Evolutionary conservation across 2,329 filamentous ascomycete genomes (phyloP), one percentile per base, ranked within the genome.

Genomic region (Curvularia eragrostidis): DNA sequence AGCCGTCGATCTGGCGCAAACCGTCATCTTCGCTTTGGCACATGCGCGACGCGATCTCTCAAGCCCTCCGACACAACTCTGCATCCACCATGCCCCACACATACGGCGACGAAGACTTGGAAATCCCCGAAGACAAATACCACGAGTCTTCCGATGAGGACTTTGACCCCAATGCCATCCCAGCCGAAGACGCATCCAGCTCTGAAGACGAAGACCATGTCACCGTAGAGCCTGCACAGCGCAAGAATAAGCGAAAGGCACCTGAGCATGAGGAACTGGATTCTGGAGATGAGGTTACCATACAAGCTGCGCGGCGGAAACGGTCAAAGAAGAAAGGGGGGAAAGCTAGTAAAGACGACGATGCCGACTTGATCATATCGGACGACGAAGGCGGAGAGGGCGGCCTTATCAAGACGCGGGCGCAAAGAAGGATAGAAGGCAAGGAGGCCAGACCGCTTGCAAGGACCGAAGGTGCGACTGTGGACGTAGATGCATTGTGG

Each of bases 401-500:
- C 9, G 86, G 85, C 0, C 76, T 91, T 62, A 81, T 93, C 75
- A 91, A 90, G 80, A 93, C 90, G 47, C 83, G 90, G 57, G 84
- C 88, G 49, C 89, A 91, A 77, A 83, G 88, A 58, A 87, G 87
- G 18, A 81, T 80, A 44, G 89, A 90, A 84, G 86, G 79, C 65
- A 83, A 82, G 59, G 87, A 89, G 69, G 81, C 81, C 51, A 84
- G 83, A 59, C 78, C 81, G 10, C 78, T 82, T 2, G 78, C 80
- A 1, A 82, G 78, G 42, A 83, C 78, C 0, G 87, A 84, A 0
- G 86, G 85, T 0, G 85, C 89, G 23, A 91, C 89, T 2, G 79
- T 91, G 44, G 86, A 92, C 60, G 88, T 92, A 44, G 88, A 92
- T 63, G 85, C 86, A 23, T 74, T 92, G 1, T 92, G 89, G 88